A percentile compares a stretch with the other conserved stretches of the same genome.
These are phyloP conservation scores for Eruca vesicaria DNA, from an alignment of 441 rosid species.

Conservation along the genomic window DNA sequence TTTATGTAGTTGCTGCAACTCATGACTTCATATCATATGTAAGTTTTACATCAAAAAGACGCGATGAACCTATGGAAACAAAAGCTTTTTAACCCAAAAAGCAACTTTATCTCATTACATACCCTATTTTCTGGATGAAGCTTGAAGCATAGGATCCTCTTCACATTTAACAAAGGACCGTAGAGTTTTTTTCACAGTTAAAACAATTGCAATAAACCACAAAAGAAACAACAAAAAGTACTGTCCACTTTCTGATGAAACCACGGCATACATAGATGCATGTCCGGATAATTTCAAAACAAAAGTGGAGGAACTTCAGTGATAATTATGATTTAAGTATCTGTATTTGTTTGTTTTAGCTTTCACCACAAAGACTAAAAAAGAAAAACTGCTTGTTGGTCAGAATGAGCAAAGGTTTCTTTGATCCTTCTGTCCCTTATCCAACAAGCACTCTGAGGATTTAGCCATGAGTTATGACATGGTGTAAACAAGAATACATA, in stretches of 20 bases:
- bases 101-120: too few relatives aligned
- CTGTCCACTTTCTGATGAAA: slow-evolving; percentile 4
- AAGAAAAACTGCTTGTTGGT: slow-evolving; percentile 48
- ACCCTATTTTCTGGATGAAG: too few relatives aligned
- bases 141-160: too few relatives aligned
- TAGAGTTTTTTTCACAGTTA: slow-evolving; percentile 47
- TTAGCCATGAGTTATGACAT: neutral
- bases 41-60: too few relatives aligned
- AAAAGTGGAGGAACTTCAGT: slow-evolving; percentile 5
- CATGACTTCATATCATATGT: slow-evolving; percentile 50
- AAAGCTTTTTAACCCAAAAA: too few relatives aligned
- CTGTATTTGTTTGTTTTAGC: neutral
- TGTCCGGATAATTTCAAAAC: slow-evolving; percentile 57
- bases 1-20: slow-evolving; percentile 86
- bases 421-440: slow-evolving; percentile 51
- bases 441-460: neutral
- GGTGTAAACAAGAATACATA: slow-evolving; percentile 18
- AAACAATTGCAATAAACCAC: neutral
- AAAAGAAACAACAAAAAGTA: slow-evolving; percentile 12
- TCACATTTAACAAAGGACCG: slow-evolving; percentile 57
- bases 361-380: neutral
- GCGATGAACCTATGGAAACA: too few relatives aligned
- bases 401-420: slow-evolving; percentile 86
- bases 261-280: neutral
- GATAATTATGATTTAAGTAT: neutral